A percentile compares a stretch with the other conserved stretches of the same genome.
These are phyloP conservation scores for Penicillium verhagenii DNA, from an alignment of 495 filamentous ascomycete genomes.

Conservation along the genomic window DNA sequence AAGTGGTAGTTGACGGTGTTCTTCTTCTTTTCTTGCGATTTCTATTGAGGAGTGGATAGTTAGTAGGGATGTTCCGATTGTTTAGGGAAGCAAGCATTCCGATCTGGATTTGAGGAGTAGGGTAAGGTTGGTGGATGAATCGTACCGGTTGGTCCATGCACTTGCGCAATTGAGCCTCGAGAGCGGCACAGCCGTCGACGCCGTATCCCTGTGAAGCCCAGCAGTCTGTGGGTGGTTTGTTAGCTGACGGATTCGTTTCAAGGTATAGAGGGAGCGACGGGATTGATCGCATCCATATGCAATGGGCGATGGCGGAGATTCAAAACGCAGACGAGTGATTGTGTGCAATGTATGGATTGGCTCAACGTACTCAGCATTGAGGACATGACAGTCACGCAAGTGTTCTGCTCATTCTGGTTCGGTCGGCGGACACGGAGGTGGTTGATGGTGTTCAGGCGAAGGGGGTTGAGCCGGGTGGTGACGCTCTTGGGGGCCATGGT, in stretches of 20 bases:
- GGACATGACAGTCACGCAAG: slow-evolving; percentile 82
- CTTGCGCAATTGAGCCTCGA: slow-evolving; percentile 78
- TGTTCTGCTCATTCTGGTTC: slow-evolving; percentile 70
- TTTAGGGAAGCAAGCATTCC: too few species aligned
- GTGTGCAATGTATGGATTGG: background rate
- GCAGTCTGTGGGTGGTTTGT: slow-evolving; percentile 60
- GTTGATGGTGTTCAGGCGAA: slow-evolving; percentile 83
- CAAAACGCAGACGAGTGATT: background rate
- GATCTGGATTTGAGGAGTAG: background rate
- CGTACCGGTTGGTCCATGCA: slow-evolving; percentile 89
- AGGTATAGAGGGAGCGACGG: background rate
- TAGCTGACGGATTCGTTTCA: background rate
- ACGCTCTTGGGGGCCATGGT: slow-evolving; percentile 52
- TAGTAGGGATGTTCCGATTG: slow-evolving; percentile 7
- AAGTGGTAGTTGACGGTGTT: slow-evolving; percentile 97
- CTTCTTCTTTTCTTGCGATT: slow-evolving; percentile 61
- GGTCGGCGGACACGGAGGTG: slow-evolving; percentile 81
- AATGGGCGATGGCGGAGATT: background rate
- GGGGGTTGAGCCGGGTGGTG: slow-evolving; percentile 54
- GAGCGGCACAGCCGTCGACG: slow-evolving; percentile 67
- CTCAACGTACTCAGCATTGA: slow-evolving; percentile 81
- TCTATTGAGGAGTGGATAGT: slow-evolving; percentile 40
- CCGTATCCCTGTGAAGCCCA: slow-evolving; percentile 88
- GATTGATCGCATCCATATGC: background rate
- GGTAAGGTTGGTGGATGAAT: background rate